Conservation (phyloP, 2,329 filamentous ascomycete species). For the Triangularia setosa region DNA sequence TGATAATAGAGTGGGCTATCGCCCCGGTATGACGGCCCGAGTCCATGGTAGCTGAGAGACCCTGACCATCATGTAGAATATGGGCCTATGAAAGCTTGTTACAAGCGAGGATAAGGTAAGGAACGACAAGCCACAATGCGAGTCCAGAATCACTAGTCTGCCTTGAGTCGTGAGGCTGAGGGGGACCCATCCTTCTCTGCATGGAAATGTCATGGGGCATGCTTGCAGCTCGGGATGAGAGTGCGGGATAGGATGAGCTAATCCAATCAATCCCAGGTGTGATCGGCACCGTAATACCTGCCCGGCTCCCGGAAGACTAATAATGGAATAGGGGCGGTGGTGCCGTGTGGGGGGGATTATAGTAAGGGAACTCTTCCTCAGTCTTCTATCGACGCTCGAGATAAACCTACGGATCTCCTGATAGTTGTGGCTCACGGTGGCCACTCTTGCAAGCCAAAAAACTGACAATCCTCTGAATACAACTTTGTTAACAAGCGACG, state of each 20-base stretch:
- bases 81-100: not conserved
- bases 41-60: not conserved
- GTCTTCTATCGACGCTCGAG: not conserved
- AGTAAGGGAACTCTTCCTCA: not conserved
- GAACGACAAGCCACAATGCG: slow-evolving; percentile 3
- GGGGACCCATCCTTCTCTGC: not conserved
- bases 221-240: not conserved
- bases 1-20: not conserved
- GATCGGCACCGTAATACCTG: not conserved
- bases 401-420: not conserved
- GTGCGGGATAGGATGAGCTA: not conserved
- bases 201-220: not conserved
- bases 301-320: not conserved
- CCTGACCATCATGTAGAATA: not conserved
- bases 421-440: not conserved
- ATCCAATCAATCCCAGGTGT: not conserved
- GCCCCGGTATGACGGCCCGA: not conserved
- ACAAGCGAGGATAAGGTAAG: slow-evolving; percentile 1
- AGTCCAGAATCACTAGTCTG: not conserved
- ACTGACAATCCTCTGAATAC: not conserved
- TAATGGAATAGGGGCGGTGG: not conserved
- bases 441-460: not conserved
- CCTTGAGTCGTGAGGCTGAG: not conserved
- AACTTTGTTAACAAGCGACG: not conserved
- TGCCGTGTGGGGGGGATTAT: not conserved